Evolutionary conservation across 108 stramenopile genomes (phyloP).

Genomic region (Nitzschia sp.): DNA sequence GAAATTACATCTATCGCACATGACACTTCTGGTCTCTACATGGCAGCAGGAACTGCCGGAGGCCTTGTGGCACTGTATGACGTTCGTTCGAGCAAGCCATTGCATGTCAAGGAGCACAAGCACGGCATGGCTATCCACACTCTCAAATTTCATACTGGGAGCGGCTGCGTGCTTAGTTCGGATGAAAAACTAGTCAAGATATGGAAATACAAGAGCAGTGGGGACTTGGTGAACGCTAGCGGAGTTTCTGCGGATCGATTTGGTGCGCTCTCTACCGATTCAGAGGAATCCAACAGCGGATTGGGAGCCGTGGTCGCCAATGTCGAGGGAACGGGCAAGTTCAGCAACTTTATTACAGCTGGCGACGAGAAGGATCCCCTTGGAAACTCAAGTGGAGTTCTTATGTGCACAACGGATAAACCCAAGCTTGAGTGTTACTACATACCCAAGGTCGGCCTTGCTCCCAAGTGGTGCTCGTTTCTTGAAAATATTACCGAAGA

Average conservation of each 20-base stretch:
- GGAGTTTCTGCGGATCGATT: not conserved
- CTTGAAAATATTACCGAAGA: conserved; percentile 98
- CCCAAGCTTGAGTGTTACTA: conserved; percentile 94
- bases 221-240: conserved; percentile 34
- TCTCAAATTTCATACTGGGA: conserved; percentile 83
- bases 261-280: conserved; percentile 18
- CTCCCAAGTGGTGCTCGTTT: conserved; percentile 98
- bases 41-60: conserved; percentile 92
- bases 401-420: conserved; percentile 94
- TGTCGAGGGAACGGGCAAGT: conserved; percentile 92
- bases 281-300: conserved; percentile 28
- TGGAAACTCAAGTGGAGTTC: conserved; percentile 88
- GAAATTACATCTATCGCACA: conserved; percentile 89
- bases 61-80: conserved; percentile 95
- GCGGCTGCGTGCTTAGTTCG: conserved; percentile 77
- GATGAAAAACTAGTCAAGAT: conserved; percentile 95
- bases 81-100: conserved; percentile 88
- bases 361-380: conserved; percentile 80
- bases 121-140: conserved; percentile 94
- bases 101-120: conserved; percentile 94
- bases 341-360: conserved; percentile 88
- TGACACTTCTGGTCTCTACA: conserved; percentile 82
- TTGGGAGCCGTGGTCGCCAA: conserved; percentile 89
- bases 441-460: conserved; percentile 92
- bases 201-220: conserved; percentile 85